Evolutionary conservation across 2,329 filamentous ascomycete species (phyloP).

Genomic region (Calonectria hawksworthii): DNA sequence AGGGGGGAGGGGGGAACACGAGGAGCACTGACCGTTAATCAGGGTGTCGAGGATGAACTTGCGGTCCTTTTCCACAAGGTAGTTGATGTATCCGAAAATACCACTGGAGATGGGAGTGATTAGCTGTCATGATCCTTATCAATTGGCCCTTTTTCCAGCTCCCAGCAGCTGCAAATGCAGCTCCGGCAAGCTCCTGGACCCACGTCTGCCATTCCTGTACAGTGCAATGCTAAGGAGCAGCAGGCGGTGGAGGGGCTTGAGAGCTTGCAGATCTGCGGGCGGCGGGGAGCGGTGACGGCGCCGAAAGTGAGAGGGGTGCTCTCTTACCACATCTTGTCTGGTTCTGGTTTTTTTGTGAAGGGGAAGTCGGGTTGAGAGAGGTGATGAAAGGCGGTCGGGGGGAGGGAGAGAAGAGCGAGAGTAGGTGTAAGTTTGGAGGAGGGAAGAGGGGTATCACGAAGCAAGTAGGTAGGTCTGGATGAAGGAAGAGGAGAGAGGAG

Average conservation of each 20-base stretch:
- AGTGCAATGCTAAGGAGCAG: slow-evolving; percentile 33
- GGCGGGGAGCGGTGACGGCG: slow-evolving; percentile 30
- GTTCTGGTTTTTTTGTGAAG: slow-evolving; percentile 29
- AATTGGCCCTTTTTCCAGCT: slow-evolving; percentile 36
- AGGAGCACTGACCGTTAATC: slow-evolving; percentile 82
- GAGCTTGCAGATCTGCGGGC: neutral
- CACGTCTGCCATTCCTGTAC: slow-evolving; percentile 22
- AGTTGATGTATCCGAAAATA: slow-evolving; percentile 99
- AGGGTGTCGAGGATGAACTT: slow-evolving; percentile 96
- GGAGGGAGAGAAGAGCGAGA: slow-evolving; percentile 37
- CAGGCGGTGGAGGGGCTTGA: slow-evolving; percentile 21
- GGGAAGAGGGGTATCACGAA: slow-evolving; percentile 47
- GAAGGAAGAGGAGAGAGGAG: slow-evolving; percentile 40
- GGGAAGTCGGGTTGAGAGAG: slow-evolving; percentile 16
- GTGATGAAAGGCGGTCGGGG: slow-evolving; percentile 33
- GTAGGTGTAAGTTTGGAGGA: slow-evolving; percentile 33
- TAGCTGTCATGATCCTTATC: slow-evolving; percentile 39
- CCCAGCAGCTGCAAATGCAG: slow-evolving; percentile 20
- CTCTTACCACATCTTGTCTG: slow-evolving; percentile 49
- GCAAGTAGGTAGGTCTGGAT: slow-evolving; percentile 43
- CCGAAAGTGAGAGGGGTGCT: slow-evolving; percentile 20
- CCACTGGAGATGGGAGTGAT: slow-evolving; percentile 69
- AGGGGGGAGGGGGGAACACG: slow-evolving; percentile 33
- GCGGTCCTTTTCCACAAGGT: slow-evolving; percentile 98
- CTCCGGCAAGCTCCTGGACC: slow-evolving; percentile 15